Evolutionary conservation across 2,329 filamentous ascomycete species (phyloP), one percentile per base, ranked within the genome.

Genomic region (Phaeosphaeriaceae sp.): DNA sequence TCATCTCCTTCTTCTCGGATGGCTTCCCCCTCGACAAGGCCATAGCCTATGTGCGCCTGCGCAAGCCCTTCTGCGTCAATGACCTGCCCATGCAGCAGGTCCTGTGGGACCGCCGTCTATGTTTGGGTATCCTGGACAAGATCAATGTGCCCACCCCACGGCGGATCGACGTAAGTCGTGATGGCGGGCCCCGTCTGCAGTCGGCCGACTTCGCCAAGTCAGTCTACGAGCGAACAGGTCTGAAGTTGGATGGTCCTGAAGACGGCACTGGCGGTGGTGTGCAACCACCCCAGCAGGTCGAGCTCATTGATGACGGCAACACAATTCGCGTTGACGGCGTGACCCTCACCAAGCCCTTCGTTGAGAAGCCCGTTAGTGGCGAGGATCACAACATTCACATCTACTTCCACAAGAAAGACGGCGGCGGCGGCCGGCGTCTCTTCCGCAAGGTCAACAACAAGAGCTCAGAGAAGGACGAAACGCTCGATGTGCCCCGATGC

Each of bases 301-400:
- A 95, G 71, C 83, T 99, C 63, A 84, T 95, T n/a, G 93, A 98
- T 62, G 89, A 96, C 66, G 91, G 91, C 25, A 93, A 99, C 73
- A 89, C 91, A 4, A 84, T 99, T 54, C 88, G 90, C 44, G 94
- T 99, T 10, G 94, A 99, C 74, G 95, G 94, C 11, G 84, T 86
- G 42, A 78, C 88, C 3, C 84, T 99, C 47, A 89, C 86, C 68
- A 99, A 99, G 74, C 95, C 95, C 0, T 99, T 99, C 73, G 95
- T 99, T 40, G 95, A 99, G 76, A 99, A 99, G 77, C 95, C 95
- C 0, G 93, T 93, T n/a, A 97, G 92, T 72, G 95, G 95, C 33
- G 95, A 99, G 79, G 94, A 99, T 72, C 95, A 99, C 80, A 99
- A 99, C 76, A 97, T 99, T 69, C 91, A 96, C 79, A 97, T 99